Conservation (phyloP, 441 rosid species). For the Jatropha podagrica region DNA sequence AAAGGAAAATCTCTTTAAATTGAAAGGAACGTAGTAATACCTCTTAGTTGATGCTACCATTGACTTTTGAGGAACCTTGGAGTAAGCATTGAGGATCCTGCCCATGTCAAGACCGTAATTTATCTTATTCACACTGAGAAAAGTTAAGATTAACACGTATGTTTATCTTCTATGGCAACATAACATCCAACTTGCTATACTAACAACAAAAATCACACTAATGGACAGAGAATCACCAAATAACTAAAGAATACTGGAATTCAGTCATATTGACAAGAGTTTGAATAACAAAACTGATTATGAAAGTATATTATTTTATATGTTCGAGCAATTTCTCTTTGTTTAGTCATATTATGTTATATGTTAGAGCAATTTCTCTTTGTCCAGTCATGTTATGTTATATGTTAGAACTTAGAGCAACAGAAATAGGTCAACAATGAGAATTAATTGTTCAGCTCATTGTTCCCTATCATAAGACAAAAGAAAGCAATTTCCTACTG, state of each 20-base stretch:
- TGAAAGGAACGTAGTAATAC: conserved; percentile 27
- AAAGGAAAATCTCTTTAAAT: background rate
- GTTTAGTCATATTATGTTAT: background rate
- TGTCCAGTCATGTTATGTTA: too few relatives aligned
- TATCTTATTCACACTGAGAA: background rate
- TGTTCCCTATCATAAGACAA: background rate
- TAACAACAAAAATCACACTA: background rate
- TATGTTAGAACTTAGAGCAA: too few relatives aligned
- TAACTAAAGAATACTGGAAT: background rate
- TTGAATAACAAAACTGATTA: background rate
- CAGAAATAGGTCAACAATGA: background rate
- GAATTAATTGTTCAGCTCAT: background rate
- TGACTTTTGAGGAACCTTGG: conserved; percentile 78
- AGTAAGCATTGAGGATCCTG: conserved; percentile 82
- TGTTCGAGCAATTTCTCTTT: too few relatives aligned
- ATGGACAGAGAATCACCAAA: background rate
- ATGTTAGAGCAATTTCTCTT: background rate
- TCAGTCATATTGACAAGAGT: background rate
- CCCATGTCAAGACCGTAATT: conserved; percentile 11
- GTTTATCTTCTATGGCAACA: background rate
- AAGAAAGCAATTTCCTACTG: background rate
- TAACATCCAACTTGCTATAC: background rate
- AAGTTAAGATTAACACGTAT: background rate
- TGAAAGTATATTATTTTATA: background rate
- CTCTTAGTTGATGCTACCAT: conserved; percentile 58